These are phyloP conservation scores for Ogataea haglerorum DNA, from an alignment of 805 yeast species.

Conservation along the genomic window DNA sequence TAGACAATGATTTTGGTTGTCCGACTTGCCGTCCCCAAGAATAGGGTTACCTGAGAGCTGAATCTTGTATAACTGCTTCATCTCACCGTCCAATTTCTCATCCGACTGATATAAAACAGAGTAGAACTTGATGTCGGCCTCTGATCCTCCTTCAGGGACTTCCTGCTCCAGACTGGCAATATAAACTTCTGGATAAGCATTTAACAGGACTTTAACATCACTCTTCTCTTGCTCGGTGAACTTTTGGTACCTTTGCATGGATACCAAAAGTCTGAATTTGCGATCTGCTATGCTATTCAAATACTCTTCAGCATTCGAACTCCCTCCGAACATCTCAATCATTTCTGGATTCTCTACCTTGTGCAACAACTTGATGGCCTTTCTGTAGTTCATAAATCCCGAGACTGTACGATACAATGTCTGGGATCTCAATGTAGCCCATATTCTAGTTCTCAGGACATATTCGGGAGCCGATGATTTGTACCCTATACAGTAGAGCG, in stretches of 20 bases:
- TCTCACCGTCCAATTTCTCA: constrained; percentile 47
- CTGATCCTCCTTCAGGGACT: constrained; percentile 37
- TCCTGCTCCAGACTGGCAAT: constrained; percentile 56
- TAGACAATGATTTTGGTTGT: constrained; percentile 86
- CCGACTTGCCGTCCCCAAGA: constrained; percentile 94
- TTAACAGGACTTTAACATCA: constrained; percentile 63
- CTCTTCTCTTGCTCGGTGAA: constrained; percentile 63
- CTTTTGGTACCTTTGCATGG: constrained; percentile 80
- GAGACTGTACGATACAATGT: constrained; percentile 79
- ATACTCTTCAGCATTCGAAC: constrained; percentile 54
- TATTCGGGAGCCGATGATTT: constrained; percentile 61
- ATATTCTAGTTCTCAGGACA: constrained; percentile 69
- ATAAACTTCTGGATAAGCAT: constrained; percentile 66
- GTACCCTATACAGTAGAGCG: constrained; percentile 71
- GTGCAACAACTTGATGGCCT: constrained; percentile 67
- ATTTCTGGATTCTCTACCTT: constrained; percentile 61
- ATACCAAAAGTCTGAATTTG: constrained; percentile 75
- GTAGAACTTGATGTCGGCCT: constrained; percentile 38
- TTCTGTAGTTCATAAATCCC: constrained; percentile 76
- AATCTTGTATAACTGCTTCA: constrained; percentile 53
- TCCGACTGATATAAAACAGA: constrained; percentile 69
- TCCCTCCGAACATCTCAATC: constrained; percentile 39
- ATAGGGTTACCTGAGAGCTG: constrained; percentile 90
- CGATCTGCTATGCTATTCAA: constrained; percentile 70
- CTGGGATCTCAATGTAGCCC: constrained; percentile 85